Evolutionary conservation across 1,284 basidiomycete genomes (phyloP).

Genomic region (Rhodotorula sp.): DNA sequence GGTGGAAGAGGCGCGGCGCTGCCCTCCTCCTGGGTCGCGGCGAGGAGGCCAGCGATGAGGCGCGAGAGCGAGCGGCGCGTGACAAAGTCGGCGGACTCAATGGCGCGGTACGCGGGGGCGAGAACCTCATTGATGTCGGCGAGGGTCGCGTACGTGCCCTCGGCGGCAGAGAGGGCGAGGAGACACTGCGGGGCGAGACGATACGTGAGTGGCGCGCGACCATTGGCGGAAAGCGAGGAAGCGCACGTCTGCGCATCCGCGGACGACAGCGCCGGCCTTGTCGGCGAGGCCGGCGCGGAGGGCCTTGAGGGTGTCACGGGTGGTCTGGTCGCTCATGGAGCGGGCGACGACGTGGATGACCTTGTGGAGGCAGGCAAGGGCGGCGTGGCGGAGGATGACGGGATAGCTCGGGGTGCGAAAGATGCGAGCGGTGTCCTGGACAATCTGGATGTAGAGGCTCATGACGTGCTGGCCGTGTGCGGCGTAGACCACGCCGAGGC

Average conservation of each 20-base stretch:
- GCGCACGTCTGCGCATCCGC: conserved; percentile 74
- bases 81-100: conserved; percentile 80
- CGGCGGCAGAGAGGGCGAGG: conserved; percentile 48
- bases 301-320: conserved; percentile 83
- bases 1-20: conserved; percentile 46
- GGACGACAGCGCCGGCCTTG: conserved; percentile 81
- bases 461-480: conserved; percentile 86
- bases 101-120: conserved; percentile 67
- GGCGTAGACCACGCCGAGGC: conserved; percentile 83
- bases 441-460: conserved; percentile 88
- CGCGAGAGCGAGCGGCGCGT: conserved; percentile 78
- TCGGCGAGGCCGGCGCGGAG: conserved; percentile 75
- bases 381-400: conserved; percentile 79
- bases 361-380: conserved; percentile 74
- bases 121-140: conserved; percentile 76
- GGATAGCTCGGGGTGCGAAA: conserved; percentile 71
- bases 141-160: conserved; percentile 53
- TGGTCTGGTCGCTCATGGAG: conserved; percentile 74
- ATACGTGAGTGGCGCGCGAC: conserved; percentile 41
- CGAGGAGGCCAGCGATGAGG: conserved; percentile 79
- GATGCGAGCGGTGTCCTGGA: conserved; percentile 65
- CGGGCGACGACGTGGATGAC: conserved; percentile 74
- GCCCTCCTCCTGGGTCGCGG: conserved; percentile 78
- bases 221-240: not conserved
- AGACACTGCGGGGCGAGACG: conserved; percentile 45